Evolutionary conservation across 148 eudicot genomes (phyloP).

Genomic region (Linanthus parryae): DNA sequence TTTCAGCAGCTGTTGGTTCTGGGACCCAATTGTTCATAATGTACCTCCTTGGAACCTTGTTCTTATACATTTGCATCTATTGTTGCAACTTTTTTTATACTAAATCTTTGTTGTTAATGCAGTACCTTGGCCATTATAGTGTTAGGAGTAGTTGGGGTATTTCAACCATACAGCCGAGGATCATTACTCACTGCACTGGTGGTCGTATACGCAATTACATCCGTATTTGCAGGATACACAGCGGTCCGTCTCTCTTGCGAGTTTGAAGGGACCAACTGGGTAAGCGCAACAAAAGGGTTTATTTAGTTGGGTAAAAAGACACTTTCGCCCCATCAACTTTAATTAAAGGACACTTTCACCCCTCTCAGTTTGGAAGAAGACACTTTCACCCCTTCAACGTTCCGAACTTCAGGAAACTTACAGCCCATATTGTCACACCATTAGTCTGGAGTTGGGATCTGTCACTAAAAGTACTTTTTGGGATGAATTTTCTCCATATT

Average conservation of each 20-base stretch:
- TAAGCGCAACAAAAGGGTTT: too few species aligned
- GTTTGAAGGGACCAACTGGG: slow-evolving; percentile 27
- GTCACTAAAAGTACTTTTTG: too few species aligned
- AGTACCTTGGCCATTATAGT: slow-evolving; percentile 7
- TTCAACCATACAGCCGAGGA: slow-evolving; percentile 24
- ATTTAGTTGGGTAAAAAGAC: too few species aligned
- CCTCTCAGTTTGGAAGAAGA: too few species aligned
- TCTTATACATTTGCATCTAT: not conserved
- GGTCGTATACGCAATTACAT: slow-evolving; percentile 14
- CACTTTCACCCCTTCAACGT: too few species aligned
- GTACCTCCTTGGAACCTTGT: slow-evolving; percentile 1
- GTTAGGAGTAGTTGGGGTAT: slow-evolving; percentile 13
- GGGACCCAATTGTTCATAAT: slow-evolving; percentile 16
- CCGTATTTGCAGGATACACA: slow-evolving; percentile 18
- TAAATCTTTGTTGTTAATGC: slow-evolving; percentile 1
- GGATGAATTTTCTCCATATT: too few species aligned
- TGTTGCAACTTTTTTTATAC: not conserved
- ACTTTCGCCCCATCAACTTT: too few species aligned
- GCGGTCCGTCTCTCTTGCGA: slow-evolving; percentile 13
- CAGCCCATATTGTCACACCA: too few species aligned
- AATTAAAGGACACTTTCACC: too few species aligned
- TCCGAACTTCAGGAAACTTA: too few species aligned
- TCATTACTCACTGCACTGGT: slow-evolving; percentile 11
- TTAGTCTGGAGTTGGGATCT: too few species aligned
- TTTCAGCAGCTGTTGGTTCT: slow-evolving; percentile 20